A percentile compares a stretch with the other conserved stretches of the same genome.
phyloP scores from a whole-genome alignment of 1,284 basidiomycete species.

The Ustilago tritici region DNA sequence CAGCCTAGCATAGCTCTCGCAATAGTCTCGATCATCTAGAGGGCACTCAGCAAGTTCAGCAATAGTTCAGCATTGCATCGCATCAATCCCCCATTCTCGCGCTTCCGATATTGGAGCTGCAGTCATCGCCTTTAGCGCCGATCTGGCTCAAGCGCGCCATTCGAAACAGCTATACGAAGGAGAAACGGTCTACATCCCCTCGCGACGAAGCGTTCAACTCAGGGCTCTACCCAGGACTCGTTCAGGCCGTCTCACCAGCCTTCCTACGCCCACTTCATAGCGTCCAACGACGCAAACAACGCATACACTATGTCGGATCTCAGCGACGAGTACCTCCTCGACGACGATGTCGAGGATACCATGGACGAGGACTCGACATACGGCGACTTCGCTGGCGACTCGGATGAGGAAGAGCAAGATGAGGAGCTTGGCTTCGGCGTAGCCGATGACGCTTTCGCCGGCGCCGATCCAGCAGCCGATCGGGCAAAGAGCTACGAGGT shows the following conservation, averaged over 20 bases:
- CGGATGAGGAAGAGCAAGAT: slow-evolving; percentile 37
- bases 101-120: background rate
- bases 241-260: background rate
- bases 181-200: background rate
- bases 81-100: background rate
- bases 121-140: background rate
- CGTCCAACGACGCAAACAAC: background rate
- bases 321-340: slow-evolving; percentile 51
- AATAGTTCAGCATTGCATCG: background rate
- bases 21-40: background rate
- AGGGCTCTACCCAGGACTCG: background rate
- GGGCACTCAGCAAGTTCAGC: background rate
- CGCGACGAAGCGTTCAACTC: background rate
- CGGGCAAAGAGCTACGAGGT: slow-evolving; percentile 63
- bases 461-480: slow-evolving; percentile 42
- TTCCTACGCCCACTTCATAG: background rate
- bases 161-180: background rate
- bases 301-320: slow-evolving; percentile 44
- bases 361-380: slow-evolving; percentile 66
- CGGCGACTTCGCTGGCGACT: slow-evolving; percentile 48
- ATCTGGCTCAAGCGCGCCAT: background rate
- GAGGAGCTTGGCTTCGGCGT: slow-evolving; percentile 50
- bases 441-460: slow-evolving; percentile 51
- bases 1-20: background rate
- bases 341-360: slow-evolving; percentile 60